phyloP scores from a whole-genome alignment of 2,329 filamentous ascomycete genomes.

The Neopestalotiopsis rosae region DNA sequence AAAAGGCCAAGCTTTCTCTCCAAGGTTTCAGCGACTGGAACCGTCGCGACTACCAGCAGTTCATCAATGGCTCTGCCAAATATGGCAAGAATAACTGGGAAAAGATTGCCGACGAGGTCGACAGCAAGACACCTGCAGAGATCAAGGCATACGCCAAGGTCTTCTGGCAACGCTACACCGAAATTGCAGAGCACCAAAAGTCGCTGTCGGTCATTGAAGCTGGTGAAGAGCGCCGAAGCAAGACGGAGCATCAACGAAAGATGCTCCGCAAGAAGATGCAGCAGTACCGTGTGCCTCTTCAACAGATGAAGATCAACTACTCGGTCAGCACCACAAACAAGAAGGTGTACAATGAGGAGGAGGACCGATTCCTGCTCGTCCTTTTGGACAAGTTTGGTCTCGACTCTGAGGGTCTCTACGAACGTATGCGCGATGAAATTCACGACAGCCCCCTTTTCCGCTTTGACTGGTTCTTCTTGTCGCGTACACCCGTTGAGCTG shows the following conservation, averaged over 20 bases:
- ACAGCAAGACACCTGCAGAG: slow-evolving; percentile 85
- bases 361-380: slow-evolving; percentile 93
- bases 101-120: slow-evolving; percentile 85
- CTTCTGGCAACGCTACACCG: slow-evolving; percentile 94
- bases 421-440: slow-evolving; percentile 96
- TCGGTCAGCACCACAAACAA: slow-evolving; percentile 99
- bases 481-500: slow-evolving; percentile 90
- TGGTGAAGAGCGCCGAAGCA: slow-evolving; percentile 87
- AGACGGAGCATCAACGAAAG: slow-evolving; percentile 90
- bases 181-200: slow-evolving; percentile 88
- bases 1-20: slow-evolving; percentile 81
- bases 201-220: slow-evolving; percentile 89
- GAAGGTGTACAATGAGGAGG: slow-evolving; percentile 98
- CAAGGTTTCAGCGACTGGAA: slow-evolving; percentile 96
- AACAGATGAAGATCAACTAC: slow-evolving; percentile 99
- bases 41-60: slow-evolving; percentile 96
- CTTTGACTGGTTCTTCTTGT: slow-evolving; percentile 99
- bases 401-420: slow-evolving; percentile 88
- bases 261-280: slow-evolving; percentile 94
- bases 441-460: slow-evolving; percentile 93
- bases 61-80: slow-evolving; percentile 92
- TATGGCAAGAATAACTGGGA: slow-evolving; percentile 88
- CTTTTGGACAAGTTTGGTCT: slow-evolving; percentile 92
- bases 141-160: slow-evolving; percentile 91
- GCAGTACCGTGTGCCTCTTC: slow-evolving; percentile 94